These are phyloP conservation scores for Colletotrichum caudatum DNA, from an alignment of 2,329 filamentous ascomycete species.

Conservation along the genomic window DNA sequence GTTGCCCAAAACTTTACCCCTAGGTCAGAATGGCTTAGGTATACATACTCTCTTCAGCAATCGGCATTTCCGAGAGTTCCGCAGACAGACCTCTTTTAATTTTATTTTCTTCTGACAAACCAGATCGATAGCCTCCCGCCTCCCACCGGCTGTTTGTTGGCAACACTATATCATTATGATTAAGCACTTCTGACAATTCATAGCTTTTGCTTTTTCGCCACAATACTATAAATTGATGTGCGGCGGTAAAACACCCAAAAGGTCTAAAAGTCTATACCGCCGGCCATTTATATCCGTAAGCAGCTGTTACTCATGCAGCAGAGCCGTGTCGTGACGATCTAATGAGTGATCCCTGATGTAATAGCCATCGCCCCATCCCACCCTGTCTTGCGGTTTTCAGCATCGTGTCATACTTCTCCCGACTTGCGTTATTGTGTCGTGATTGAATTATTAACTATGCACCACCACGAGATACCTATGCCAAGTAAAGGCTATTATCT, in stretches of 20 bases:
- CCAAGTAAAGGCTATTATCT: slow-evolving; percentile 18
- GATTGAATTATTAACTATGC: slow-evolving; percentile 39
- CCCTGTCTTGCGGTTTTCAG: neutral
- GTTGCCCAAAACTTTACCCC: neutral
- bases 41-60: neutral
- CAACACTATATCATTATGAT: too few species aligned
- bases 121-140: too few species aligned
- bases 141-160: too few species aligned
- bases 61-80: too few species aligned
- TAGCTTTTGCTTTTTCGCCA: neutral
- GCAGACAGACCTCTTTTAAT: too few species aligned
- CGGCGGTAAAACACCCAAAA: neutral
- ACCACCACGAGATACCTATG: slow-evolving; percentile 19
- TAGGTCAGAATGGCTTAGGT: too few species aligned
- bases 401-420: too few species aligned
- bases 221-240: too few species aligned
- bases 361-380: too few species aligned
- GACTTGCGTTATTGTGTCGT: slow-evolving; percentile 2
- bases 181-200: neutral
- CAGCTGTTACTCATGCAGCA: neutral
- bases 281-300: neutral
- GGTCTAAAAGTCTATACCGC: too few species aligned
- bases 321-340: neutral
- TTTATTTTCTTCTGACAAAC: too few species aligned
- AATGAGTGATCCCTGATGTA: neutral